Evolutionary conservation across 208 protist genomes (phyloP).

Genomic region (Balamuthia mandrillaris): DNA sequence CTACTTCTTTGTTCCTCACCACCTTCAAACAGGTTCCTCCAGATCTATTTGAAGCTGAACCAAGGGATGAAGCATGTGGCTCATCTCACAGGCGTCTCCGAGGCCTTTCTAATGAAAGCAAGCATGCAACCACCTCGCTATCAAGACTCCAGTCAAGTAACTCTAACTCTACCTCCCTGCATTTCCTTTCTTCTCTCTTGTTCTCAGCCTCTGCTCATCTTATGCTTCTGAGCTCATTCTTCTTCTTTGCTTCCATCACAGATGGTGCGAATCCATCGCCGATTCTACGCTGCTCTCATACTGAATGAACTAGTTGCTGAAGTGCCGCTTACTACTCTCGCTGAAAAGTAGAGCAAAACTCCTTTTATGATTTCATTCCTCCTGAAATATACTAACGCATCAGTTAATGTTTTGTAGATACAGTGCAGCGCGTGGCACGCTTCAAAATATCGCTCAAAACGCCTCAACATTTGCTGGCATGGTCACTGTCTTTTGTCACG

Average conservation of each 20-base stretch:
- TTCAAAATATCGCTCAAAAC: conserved; percentile 80
- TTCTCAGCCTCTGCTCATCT: not conserved
- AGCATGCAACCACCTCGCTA: not conserved
- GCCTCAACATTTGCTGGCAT: conserved; percentile 81
- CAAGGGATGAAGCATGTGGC: not conserved
- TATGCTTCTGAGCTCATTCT: not conserved
- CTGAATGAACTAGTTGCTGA: conserved; percentile 80
- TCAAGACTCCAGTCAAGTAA: not conserved
- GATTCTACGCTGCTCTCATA: conserved; percentile 84
- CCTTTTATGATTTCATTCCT: not conserved
- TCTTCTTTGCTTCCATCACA: not conserved
- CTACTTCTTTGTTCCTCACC: not conserved
- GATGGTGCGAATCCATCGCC: conserved; percentile 71
- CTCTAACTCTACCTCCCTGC: not conserved
- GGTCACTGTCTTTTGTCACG: conserved; percentile 82
- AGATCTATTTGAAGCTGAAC: conserved; percentile 15
- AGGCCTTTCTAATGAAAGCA: conserved; percentile 18
- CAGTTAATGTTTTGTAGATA: conserved; percentile 71
- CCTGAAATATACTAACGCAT: not conserved
- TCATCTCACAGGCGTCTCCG: conserved; percentile 8
- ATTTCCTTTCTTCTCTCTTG: not conserved
- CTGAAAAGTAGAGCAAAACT: conserved; percentile 32
- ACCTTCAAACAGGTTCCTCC: conserved; percentile 10
- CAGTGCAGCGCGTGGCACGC: conserved; percentile 75
- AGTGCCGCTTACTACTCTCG: conserved; percentile 73